Percentiles rank a stretch among this genome's conserved stretches.
phyloP scores from a whole-genome alignment of 495 filamentous ascomycete genomes.

The Beverwykella pulmonaria region DNA sequence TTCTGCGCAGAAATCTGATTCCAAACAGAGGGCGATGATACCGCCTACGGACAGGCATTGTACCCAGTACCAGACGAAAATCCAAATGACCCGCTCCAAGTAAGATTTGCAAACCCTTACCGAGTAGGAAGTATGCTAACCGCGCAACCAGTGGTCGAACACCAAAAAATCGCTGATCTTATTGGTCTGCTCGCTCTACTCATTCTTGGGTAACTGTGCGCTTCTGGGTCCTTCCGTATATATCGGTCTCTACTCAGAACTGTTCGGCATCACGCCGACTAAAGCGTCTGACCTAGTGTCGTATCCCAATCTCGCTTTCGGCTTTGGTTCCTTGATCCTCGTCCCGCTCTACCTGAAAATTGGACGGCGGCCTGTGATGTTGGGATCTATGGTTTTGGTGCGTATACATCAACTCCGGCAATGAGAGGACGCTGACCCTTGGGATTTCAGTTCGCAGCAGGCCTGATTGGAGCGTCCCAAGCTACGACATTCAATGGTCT shows the following conservation, averaged over 20 bases:
- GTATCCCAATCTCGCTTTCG: slow-evolving; percentile 66
- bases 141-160: slow-evolving; percentile 52
- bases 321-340: slow-evolving; percentile 54
- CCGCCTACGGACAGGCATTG: slow-evolving; percentile 61
- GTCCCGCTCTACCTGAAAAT: slow-evolving; percentile 63
- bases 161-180: slow-evolving; percentile 65
- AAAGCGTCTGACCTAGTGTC: slow-evolving; percentile 60
- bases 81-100: slow-evolving; percentile 62
- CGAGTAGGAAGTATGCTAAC: slow-evolving; percentile 1
- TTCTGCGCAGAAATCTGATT: slow-evolving; percentile 31
- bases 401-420: slow-evolving; percentile 25
- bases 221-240: slow-evolving; percentile 63
- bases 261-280: slow-evolving; percentile 56
- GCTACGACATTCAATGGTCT: slow-evolving; percentile 55
- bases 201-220: slow-evolving; percentile 63
- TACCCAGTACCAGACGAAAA: slow-evolving; percentile 66
- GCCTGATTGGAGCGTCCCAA: slow-evolving; percentile 60
- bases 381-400: slow-evolving; percentile 54
- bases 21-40: slow-evolving; percentile 62
- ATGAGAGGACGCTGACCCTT: slow-evolving; percentile 5
- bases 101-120: background rate
- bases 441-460: slow-evolving; percentile 53
- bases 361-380: slow-evolving; percentile 60
- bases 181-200: slow-evolving; percentile 61
- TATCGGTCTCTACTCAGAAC: slow-evolving; percentile 58